phyloP scores from a whole-genome alignment of 345 rosid species.

The Rhodamnia argentea region DNA sequence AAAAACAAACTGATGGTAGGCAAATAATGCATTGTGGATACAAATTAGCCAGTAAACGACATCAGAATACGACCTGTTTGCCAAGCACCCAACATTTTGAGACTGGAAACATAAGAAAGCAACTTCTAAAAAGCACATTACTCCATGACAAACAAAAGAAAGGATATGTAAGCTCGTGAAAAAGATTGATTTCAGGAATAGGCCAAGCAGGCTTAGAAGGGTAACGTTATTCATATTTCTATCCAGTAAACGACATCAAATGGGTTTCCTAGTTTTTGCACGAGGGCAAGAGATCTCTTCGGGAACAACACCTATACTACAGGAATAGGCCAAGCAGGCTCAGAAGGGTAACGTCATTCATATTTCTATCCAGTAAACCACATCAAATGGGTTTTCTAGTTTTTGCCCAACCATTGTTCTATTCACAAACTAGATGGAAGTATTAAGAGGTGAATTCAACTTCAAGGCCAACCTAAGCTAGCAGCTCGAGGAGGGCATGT shows the following conservation, averaged over 20 bases:
- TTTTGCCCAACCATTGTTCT: not conserved
- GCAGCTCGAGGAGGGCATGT: not conserved
- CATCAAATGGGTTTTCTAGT: no score
- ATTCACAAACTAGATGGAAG: not conserved
- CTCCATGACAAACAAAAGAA: not conserved
- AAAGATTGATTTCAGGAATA: not conserved
- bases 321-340: not conserved
- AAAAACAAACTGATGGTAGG: not conserved
- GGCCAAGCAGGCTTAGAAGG: not conserved
- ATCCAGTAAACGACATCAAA: not conserved
- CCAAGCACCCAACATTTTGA: not conserved
- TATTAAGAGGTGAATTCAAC: not conserved
- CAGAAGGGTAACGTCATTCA: not conserved
- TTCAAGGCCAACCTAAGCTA: not conserved
- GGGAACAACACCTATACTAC: not conserved
- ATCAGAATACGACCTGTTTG: not conserved
- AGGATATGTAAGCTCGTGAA: not conserved
- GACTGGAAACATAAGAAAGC: not conserved
- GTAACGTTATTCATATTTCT: not conserved
- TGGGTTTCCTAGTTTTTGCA: not conserved
- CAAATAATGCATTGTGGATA: not conserved
- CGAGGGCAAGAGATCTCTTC: not conserved
- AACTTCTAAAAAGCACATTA: not conserved
- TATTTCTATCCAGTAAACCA: not conserved
- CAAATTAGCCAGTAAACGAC: not conserved